Evolutionary conservation across 164 flowering plant genomes (phyloP).

Genomic region (Vitis rupestris): DNA sequence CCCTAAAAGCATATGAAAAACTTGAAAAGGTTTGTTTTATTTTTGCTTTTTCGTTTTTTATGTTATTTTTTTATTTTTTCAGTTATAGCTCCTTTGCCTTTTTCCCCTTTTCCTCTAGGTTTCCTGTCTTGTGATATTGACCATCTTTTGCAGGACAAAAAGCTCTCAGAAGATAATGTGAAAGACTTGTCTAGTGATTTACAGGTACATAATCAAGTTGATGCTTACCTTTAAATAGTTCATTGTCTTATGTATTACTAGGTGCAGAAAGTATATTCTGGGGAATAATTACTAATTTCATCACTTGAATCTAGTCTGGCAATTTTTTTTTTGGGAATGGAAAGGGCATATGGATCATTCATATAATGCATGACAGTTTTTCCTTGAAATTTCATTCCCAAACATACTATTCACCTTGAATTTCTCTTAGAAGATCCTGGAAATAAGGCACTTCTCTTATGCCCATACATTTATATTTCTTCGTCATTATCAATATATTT

Average conservation of each 20-base stretch:
- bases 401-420: no score
- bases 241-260: background rate
- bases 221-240: background rate
- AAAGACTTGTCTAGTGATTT: constrained; percentile 87
- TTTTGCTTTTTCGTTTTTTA: background rate
- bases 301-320: no score
- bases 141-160: constrained; percentile 68
- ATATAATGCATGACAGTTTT: no score
- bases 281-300: no score
- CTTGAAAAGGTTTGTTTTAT: constrained; percentile 76
- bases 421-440: no score
- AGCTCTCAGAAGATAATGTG: constrained; percentile 93
- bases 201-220: constrained; percentile 54
- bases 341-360: no score
- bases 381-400: no score
- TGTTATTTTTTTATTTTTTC: background rate
- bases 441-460: no score
- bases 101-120: background rate
- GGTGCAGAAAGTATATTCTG: background rate
- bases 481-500: no score
- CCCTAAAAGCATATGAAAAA: constrained; percentile 84
- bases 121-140: background rate
- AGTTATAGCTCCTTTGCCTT: background rate
- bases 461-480: no score
- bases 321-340: no score